Percentiles rank a stretch among this genome's conserved stretches.
These are phyloP conservation scores for Cercospora citrullina DNA, from an alignment of 2,329 filamentous ascomycete genomes.

Conservation along the genomic window DNA sequence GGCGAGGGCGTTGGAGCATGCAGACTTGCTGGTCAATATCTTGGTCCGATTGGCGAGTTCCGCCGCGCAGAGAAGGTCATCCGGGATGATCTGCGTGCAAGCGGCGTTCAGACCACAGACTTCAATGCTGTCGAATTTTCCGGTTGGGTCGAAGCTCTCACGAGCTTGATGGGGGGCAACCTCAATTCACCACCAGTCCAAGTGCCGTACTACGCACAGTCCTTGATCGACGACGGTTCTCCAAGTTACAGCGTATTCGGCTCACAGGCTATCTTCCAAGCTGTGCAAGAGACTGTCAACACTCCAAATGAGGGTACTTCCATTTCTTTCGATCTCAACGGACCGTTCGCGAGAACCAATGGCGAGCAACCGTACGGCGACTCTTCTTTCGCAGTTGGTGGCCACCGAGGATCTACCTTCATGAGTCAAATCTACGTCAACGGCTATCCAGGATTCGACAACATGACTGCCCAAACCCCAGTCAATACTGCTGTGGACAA, in stretches of 20 bases:
- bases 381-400: slow-evolving; percentile 17
- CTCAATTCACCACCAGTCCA: slow-evolving; percentile 19
- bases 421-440: slow-evolving; percentile 23
- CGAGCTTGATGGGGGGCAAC: slow-evolving; percentile 22
- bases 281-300: slow-evolving; percentile 19
- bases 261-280: slow-evolving; percentile 11
- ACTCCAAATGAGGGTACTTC: slow-evolving; percentile 11
- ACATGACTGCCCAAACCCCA: slow-evolving; percentile 8
- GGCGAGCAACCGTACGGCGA: slow-evolving; percentile 18
- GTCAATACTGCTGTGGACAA: slow-evolving; percentile 17
- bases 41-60: slow-evolving; percentile 17
- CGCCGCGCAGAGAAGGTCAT: slow-evolving; percentile 11
- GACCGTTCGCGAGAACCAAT: slow-evolving; percentile 18
- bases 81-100: not conserved
- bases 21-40: slow-evolving; percentile 19
- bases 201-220: slow-evolving; percentile 24
- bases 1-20: slow-evolving; percentile 19
- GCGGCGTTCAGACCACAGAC: slow-evolving; percentile 9
- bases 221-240: slow-evolving; percentile 20
- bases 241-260: slow-evolving; percentile 14
- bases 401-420: slow-evolving; percentile 19
- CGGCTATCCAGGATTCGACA: slow-evolving; percentile 20
- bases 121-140: slow-evolving; percentile 20
- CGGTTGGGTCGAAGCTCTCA: slow-evolving; percentile 21
- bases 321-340: slow-evolving; percentile 25